These are phyloP conservation scores for Acidomyces sp. DNA, from an alignment of 495 filamentous ascomycete genomes.

Conservation along the genomic window DNA sequence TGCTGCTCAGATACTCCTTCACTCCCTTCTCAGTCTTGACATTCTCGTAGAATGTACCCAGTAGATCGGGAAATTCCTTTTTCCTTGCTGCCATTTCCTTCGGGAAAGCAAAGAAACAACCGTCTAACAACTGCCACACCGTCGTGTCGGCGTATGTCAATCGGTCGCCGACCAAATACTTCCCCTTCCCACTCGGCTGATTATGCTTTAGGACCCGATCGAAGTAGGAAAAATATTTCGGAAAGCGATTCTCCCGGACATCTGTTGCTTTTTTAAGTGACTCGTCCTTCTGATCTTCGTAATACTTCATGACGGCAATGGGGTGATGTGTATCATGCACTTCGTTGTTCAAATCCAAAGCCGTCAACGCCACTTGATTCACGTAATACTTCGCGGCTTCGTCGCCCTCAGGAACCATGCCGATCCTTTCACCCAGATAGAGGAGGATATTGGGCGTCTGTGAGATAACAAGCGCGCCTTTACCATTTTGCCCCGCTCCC, in stretches of 20 bases:
- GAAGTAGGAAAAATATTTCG: slow-evolving; percentile 55
- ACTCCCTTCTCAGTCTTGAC: slow-evolving; percentile 42
- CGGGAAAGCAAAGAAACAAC: slow-evolving; percentile 47
- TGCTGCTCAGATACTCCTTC: slow-evolving; percentile 47
- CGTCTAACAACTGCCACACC: slow-evolving; percentile 48
- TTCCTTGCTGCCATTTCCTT: slow-evolving; percentile 43
- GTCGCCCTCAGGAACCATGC: slow-evolving; percentile 37
- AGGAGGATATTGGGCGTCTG: slow-evolving; percentile 53
- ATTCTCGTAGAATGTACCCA: slow-evolving; percentile 39
- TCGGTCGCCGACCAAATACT: slow-evolving; percentile 44
- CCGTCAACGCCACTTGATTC: slow-evolving; percentile 46
- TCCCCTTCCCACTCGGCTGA: slow-evolving; percentile 34
- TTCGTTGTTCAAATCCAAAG: slow-evolving; percentile 55
- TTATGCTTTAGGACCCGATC: slow-evolving; percentile 45
- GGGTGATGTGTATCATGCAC: slow-evolving; percentile 58
- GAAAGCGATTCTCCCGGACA: slow-evolving; percentile 43
- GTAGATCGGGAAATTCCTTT: slow-evolving; percentile 35
- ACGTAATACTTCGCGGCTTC: slow-evolving; percentile 36
- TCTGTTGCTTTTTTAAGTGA: slow-evolving; percentile 37
- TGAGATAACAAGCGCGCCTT: slow-evolving; percentile 36
- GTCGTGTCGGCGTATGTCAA: slow-evolving; percentile 56
- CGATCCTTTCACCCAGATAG: slow-evolving; percentile 44
- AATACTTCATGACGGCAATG: slow-evolving; percentile 40
- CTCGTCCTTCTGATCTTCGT: slow-evolving; percentile 56
- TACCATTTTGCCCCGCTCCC: slow-evolving; percentile 29